These are phyloP conservation scores for Pichia insulana DNA, from an alignment of 805 yeast species.

Conservation along the genomic window DNA sequence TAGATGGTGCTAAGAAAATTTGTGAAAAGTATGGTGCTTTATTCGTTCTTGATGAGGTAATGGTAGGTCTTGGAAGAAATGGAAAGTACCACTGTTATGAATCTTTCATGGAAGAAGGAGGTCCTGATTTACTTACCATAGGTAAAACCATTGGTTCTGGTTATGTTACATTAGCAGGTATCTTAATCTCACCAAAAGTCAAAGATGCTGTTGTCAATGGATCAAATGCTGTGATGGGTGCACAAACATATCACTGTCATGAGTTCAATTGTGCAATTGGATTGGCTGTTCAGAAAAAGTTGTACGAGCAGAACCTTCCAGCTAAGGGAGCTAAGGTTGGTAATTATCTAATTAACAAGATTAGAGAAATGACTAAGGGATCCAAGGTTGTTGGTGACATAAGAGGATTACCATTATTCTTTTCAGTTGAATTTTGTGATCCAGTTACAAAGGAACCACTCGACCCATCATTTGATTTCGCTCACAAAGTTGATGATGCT, in stretches of 20 bases:
- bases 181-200: slow-evolving; percentile 35
- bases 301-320: slow-evolving; percentile 27
- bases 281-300: slow-evolving; percentile 36
- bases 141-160: slow-evolving; percentile 48
- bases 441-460: slow-evolving; percentile 39
- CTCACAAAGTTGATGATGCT: slow-evolving; percentile 27
- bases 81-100: slow-evolving; percentile 41
- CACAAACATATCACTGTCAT: slow-evolving; percentile 45
- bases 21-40: slow-evolving; percentile 94
- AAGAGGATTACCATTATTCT: slow-evolving; percentile 48
- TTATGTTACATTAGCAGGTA: slow-evolving; percentile 42
- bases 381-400: slow-evolving; percentile 38
- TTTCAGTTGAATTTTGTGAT: slow-evolving; percentile 44
- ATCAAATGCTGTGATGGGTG: slow-evolving; percentile 34
- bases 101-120: slow-evolving; percentile 30
- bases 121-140: slow-evolving; percentile 42
- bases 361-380: slow-evolving; percentile 24
- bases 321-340: slow-evolving; percentile 36
- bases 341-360: slow-evolving; percentile 31
- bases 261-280: slow-evolving; percentile 40
- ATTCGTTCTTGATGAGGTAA: slow-evolving; percentile 88
- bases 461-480: slow-evolving; percentile 22
- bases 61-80: slow-evolving; percentile 50
- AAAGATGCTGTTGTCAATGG: slow-evolving; percentile 32
- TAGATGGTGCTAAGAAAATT: slow-evolving; percentile 38